A percentile compares a stretch with the other conserved stretches of the same genome.
phyloP scores from a whole-genome alignment of 345 rosid species.

The Balakata baccata region DNA sequence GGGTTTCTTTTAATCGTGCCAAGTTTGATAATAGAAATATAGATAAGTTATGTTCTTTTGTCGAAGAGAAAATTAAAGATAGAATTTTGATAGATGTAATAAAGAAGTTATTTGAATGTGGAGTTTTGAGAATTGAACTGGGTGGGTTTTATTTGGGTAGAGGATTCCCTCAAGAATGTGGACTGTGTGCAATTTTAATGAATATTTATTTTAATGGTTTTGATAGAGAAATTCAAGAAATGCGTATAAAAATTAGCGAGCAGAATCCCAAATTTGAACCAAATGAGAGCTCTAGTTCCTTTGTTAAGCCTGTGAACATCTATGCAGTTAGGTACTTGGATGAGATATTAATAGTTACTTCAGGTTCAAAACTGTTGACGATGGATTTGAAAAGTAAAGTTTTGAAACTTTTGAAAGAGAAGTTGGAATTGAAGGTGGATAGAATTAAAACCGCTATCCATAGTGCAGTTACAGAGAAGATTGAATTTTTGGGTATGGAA shows the following conservation, averaged over 20 bases:
- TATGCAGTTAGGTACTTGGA: conserved; percentile 83
- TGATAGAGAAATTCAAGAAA: conserved; percentile 63
- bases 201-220: conserved; percentile 72
- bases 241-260: conserved; percentile 48
- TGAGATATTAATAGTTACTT: conserved; percentile 73
- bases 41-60: conserved; percentile 44
- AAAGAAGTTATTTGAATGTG: conserved; percentile 52
- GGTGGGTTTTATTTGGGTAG: conserved; percentile 63
- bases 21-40: conserved; percentile 42
- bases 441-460: conserved; percentile 61
- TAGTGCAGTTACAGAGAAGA: conserved; percentile 78
- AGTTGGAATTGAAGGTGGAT: conserved; percentile 62
- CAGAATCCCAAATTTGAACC: conserved; percentile 45
- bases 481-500: conserved; percentile 73
- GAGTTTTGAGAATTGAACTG: conserved; percentile 53
- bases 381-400: conserved; percentile 62
- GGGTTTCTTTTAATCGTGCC: conserved; percentile 43
- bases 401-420: conserved; percentile 51
- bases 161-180: conserved; percentile 88
- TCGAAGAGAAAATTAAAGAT: conserved; percentile 66
- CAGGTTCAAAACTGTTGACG: conserved; percentile 64
- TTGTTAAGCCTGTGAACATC: conserved; percentile 61
- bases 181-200: conserved; percentile 58
- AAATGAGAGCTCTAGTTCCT: conserved; percentile 41
- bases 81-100: conserved; percentile 45